Evolutionary conservation across 139 green algal species (phyloP).

Genomic region (Gonium pectorale): DNA sequence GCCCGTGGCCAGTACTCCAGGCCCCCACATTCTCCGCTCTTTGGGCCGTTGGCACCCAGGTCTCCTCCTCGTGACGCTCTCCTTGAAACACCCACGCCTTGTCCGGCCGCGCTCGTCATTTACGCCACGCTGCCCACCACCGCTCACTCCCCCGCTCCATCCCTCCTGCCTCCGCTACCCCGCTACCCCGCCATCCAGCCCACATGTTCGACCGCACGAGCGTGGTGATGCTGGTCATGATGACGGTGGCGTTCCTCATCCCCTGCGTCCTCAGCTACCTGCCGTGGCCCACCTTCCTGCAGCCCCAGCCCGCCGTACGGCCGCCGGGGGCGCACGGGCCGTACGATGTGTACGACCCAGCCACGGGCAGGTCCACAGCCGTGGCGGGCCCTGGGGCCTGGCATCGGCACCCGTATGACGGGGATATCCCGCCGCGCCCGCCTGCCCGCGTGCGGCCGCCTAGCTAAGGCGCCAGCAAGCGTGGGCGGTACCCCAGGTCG

Average conservation of each 20-base stretch:
- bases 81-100: no score
- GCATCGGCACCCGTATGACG: constrained; percentile 25
- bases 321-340: background rate
- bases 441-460: background rate
- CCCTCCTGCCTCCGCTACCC: no score
- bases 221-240: constrained; percentile 65
- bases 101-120: background rate
- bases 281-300: constrained; percentile 38
- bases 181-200: constrained; percentile 14
- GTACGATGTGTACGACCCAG: background rate
- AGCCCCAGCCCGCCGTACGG: background rate
- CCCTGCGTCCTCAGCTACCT: constrained; percentile 60
- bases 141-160: no score
- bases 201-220: constrained; percentile 64
- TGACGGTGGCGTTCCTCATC: constrained; percentile 63
- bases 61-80: no score
- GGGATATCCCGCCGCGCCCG: constrained; percentile 33
- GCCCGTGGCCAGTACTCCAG: no score
- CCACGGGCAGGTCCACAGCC: background rate
- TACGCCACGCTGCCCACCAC: no score
- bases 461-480: no score
- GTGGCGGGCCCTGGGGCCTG: background rate
- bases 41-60: no score
- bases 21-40: no score
- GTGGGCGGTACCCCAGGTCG: no score